These are phyloP conservation scores for Aspergillus floridensis DNA, from an alignment of 2,329 filamentous ascomycete genomes.

Conservation along the genomic window DNA sequence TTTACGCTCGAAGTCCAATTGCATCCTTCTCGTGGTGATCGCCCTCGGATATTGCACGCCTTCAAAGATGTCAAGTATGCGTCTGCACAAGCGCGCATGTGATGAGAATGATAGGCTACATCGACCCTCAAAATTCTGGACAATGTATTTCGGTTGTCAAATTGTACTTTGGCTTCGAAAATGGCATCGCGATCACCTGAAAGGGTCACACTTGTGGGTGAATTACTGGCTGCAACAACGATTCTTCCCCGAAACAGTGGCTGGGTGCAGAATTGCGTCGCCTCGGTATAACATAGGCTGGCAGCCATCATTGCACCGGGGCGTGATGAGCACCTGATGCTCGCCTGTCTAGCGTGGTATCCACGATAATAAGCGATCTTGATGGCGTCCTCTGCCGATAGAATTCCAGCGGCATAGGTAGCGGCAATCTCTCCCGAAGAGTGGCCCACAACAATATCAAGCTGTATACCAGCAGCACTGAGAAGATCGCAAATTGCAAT, in stretches of 20 bases:
- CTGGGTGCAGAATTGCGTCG: constrained; percentile 9
- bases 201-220: constrained; percentile 36
- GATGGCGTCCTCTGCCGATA: constrained; percentile 14
- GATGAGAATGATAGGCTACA: constrained; percentile 28
- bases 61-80: constrained; percentile 18
- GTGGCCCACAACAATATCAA: constrained; percentile 20
- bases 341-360: neutral
- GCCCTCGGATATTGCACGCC: neutral
- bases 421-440: constrained; percentile 22
- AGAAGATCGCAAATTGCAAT: constrained; percentile 14
- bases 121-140: constrained; percentile 23
- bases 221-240: constrained; percentile 40
- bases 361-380: constrained; percentile 19
- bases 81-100: constrained; percentile 24
- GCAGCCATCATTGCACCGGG: constrained; percentile 27
- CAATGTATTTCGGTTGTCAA: constrained; percentile 24
- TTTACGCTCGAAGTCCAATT: constrained; percentile 12
- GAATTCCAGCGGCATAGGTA: constrained; percentile 18
- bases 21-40: too few species aligned
- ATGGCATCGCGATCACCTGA: constrained; percentile 32
- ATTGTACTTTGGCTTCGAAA: constrained; percentile 17
- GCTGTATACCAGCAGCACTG: constrained; percentile 9
- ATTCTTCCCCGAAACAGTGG: constrained; percentile 17
- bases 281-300: constrained; percentile 16
- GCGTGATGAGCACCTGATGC: neutral